Conservation (phyloP, 1,284 basidiomycete species). For the Cutaneotrichosporon cyanovorans region DNA sequence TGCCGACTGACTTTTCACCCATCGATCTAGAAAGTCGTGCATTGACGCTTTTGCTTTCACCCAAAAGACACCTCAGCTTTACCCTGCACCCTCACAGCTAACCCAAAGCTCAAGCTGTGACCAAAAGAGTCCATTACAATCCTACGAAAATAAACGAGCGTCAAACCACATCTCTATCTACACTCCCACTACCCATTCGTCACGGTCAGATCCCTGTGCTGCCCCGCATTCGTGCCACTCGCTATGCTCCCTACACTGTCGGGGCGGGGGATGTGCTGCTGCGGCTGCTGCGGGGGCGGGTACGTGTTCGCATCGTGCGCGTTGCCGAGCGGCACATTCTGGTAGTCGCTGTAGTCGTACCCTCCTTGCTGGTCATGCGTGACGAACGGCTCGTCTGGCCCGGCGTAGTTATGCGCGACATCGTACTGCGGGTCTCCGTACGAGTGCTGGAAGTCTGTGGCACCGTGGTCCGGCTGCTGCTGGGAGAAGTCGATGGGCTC, state of each 20-base stretch:
- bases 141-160: too few species aligned
- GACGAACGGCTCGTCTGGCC: background rate
- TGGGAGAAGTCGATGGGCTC: slow-evolving; percentile 8
- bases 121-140: too few species aligned
- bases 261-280: background rate
- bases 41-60: too few species aligned
- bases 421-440: slow-evolving; percentile 41
- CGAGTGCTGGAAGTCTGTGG: slow-evolving; percentile 8
- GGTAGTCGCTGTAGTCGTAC: background rate
- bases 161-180: too few species aligned
- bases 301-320: background rate
- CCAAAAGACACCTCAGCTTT: too few species aligned
- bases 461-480: too few species aligned
- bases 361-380: too few species aligned
- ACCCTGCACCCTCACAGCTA: too few species aligned
- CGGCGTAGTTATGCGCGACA: slow-evolving; percentile 9
- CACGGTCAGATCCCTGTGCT: slow-evolving; percentile 2
- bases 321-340: background rate
- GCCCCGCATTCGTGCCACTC: background rate
- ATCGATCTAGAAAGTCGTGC: too few species aligned
- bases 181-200: slow-evolving; percentile 3
- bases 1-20: too few species aligned
- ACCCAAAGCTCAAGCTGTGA: too few species aligned
- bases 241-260: background rate
- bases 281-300: background rate